Base-by-base conservation (phyloP, 1,284 basidiomycete genomes). In the Athelia sp. region DNA sequence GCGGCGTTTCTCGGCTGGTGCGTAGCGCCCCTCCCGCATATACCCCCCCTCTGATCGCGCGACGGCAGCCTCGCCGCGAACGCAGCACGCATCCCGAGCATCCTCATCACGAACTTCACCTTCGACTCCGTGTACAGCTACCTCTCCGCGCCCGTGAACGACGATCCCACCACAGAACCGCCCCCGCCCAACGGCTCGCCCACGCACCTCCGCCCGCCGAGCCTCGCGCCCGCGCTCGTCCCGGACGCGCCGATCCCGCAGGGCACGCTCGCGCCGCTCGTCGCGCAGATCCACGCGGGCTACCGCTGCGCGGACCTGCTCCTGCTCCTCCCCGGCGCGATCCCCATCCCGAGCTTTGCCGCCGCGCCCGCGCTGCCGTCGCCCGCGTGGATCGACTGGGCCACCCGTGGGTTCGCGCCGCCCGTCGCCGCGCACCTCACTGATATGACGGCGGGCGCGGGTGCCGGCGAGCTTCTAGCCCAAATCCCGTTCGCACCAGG, bases 121-220 rank as follows among this genome's bases (percentile, higher is more conserved):
- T 90, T 90, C 62, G 86, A 90, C 64, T 85, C 87, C 0, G 86
- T 89, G 10, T 90, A 85, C 61, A 87, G 84, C 55, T 89, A 83
- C 54, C 79, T 90, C 18, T 76, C 82, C 2, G 79, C 80, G 0
- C 62, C 71, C 3, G 61, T 77, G 36, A 58, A 74, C 14, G 72
- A 77, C 52, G 56, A 21, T 21, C 36, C 15, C 61, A 40, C 60
- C 55, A 21, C 47, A 26, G 50, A 58, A 4, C 53, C 54, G n/a
- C 62, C 17, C 49, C 22, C 45, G 24, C 54, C 21, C 26, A 53
- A 50, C 29, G 47, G 3, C 51, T 43, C 48, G 58, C 44, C 38
- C 45, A n/a, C n/a, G n/a, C 55, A 34, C 42, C 31, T 23, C 49
- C 50, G 29, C 29, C 46, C 53, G 23, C 58, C 50, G 53, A 58